Evolutionary conservation across 1,139 yeast species (phyloP).

Genomic region (Suhomyces kunorum): DNA sequence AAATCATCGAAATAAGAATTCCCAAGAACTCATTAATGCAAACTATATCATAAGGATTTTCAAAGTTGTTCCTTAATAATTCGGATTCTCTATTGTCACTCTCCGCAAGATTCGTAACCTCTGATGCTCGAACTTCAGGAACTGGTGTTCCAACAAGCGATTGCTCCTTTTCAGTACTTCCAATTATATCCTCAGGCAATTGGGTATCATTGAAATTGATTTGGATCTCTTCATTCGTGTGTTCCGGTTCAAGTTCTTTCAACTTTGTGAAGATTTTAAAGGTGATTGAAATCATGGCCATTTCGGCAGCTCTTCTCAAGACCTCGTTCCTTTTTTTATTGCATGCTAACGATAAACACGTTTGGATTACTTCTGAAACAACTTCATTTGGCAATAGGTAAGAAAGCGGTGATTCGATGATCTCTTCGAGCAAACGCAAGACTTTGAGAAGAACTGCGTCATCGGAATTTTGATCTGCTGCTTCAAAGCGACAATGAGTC

Average conservation of each 20-base stretch:
- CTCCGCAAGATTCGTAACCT: slow-evolving; percentile 9
- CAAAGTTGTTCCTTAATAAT: slow-evolving; percentile 14
- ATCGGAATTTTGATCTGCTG: slow-evolving; percentile 89
- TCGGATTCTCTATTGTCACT: not conserved
- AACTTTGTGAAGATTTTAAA: slow-evolving; percentile 66
- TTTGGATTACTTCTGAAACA: slow-evolving; percentile 85
- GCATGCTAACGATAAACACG: slow-evolving; percentile 89
- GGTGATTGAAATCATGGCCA: slow-evolving; percentile 73
- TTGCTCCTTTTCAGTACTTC: slow-evolving; percentile 31
- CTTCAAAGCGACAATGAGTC: slow-evolving; percentile 94
- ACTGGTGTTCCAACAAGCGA: slow-evolving; percentile 17
- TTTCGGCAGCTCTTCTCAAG: slow-evolving; percentile 84
- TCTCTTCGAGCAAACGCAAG: slow-evolving; percentile 67
- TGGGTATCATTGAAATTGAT: slow-evolving; percentile 37
- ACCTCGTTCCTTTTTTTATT: slow-evolving; percentile 91
- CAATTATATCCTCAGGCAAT: slow-evolving; percentile 45
- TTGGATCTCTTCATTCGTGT: slow-evolving; percentile 31
- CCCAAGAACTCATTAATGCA: slow-evolving; percentile 70
- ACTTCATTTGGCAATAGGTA: slow-evolving; percentile 73
- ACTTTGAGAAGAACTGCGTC: slow-evolving; percentile 89
- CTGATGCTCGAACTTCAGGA: slow-evolving; percentile 11
- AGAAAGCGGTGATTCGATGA: slow-evolving; percentile 67
- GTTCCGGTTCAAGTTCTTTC: slow-evolving; percentile 55
- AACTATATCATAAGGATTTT: slow-evolving; percentile 62
- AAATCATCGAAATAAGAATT: slow-evolving; percentile 77